Conservation (phyloP, 1,139 yeast species). For the Sugiyamaella castrensis region DNA sequence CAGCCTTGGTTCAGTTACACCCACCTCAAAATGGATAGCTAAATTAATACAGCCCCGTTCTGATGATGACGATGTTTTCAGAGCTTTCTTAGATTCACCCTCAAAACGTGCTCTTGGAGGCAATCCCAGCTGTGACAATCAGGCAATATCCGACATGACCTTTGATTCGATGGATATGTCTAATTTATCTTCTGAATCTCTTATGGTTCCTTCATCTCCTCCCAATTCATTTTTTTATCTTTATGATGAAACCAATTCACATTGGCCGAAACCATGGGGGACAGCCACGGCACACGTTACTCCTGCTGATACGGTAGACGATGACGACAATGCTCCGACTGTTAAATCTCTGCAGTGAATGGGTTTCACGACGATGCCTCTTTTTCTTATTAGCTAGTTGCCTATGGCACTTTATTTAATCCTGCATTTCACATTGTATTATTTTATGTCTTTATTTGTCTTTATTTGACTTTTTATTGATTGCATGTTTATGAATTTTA, state of each 20-base stretch:
- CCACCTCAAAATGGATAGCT: slow-evolving; percentile 31
- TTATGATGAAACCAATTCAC: slow-evolving; percentile 19
- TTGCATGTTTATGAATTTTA: too few species aligned
- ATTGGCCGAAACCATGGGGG: slow-evolving; percentile 13
- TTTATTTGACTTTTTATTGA: neutral
- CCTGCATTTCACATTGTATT: neutral
- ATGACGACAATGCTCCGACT: neutral
- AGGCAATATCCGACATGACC: slow-evolving; percentile 16
- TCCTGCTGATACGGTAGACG: slow-evolving; percentile 10
- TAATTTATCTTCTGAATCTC: slow-evolving; percentile 18
- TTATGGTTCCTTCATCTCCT: slow-evolving; percentile 25
- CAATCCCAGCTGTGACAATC: slow-evolving; percentile 7
- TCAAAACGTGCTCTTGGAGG: slow-evolving; percentile 17
- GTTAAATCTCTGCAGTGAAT: slow-evolving; percentile 6
- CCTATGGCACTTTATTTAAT: too few species aligned
- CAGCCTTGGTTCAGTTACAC: slow-evolving; percentile 15
- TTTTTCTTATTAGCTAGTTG: too few species aligned
- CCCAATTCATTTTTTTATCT: slow-evolving; percentile 24
- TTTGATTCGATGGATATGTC: slow-evolving; percentile 15
- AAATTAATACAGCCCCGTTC: slow-evolving; percentile 27
- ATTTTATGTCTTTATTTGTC: slow-evolving; percentile 7
- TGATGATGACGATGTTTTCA: slow-evolving; percentile 31
- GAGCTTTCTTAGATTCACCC: slow-evolving; percentile 34
- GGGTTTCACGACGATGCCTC: too few species aligned
- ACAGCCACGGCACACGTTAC: slow-evolving; percentile 3